phyloP scores from a whole-genome alignment of 2,329 filamentous ascomycete genomes.

The Tolypocladium pustulatum region DNA sequence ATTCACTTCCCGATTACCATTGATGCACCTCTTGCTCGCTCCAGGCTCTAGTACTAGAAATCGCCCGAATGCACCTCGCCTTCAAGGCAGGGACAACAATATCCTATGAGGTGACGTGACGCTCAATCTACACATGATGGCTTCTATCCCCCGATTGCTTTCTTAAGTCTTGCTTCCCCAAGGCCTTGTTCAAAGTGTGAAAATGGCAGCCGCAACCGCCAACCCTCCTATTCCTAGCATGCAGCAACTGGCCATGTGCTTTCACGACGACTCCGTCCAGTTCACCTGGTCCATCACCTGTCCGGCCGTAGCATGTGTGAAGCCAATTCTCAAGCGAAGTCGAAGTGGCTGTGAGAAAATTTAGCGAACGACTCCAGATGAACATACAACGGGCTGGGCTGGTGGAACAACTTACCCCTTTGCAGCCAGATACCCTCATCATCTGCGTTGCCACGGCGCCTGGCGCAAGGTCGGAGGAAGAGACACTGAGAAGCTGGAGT shows the following conservation, averaged over 20 bases:
- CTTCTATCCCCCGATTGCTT: background rate
- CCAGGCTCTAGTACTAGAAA: background rate
- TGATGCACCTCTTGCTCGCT: background rate
- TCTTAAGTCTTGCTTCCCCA: background rate
- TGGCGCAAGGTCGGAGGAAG: slow-evolving; percentile 62
- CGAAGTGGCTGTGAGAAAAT: slow-evolving; percentile 56
- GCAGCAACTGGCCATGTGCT: background rate
- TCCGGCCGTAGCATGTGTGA: slow-evolving; percentile 57
- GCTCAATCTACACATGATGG: background rate
- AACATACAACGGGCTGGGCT: background rate
- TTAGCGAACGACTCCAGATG: slow-evolving; percentile 4
- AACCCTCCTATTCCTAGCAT: background rate
- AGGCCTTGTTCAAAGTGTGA: background rate
- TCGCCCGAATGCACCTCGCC: background rate
- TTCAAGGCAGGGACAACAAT: background rate
- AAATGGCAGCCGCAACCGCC: background rate
- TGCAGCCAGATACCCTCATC: slow-evolving; percentile 78
- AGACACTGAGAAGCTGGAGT: slow-evolving; percentile 83
- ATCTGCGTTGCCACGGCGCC: slow-evolving; percentile 79
- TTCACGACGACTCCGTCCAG: slow-evolving; percentile 69
- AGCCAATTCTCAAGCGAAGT: slow-evolving; percentile 76
- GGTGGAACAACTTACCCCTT: slow-evolving; percentile 61
- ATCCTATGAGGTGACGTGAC: background rate
- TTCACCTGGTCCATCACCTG: slow-evolving; percentile 87
- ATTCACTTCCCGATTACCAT: background rate